phyloP scores from a whole-genome alignment of 1,139 yeast species.

The Lodderomyces parapsilosis region DNA sequence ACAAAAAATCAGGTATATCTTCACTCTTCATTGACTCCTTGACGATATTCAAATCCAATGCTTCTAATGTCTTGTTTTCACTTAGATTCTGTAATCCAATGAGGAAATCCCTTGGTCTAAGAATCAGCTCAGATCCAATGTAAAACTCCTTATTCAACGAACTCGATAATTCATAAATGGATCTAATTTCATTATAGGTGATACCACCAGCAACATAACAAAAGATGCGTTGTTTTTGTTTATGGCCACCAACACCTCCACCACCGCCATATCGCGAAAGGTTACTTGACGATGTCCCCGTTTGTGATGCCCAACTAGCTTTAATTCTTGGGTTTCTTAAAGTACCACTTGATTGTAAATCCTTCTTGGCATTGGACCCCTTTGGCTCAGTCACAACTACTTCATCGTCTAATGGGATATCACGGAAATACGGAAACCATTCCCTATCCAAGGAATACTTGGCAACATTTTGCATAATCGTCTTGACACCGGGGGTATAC shows the following conservation, averaged over 20 bases:
- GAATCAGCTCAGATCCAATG: conserved; percentile 78
- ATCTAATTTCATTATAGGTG: conserved; percentile 77
- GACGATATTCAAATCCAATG: conserved; percentile 34
- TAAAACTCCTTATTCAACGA: conserved; percentile 69
- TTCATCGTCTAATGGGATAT: conserved; percentile 66
- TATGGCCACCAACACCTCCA: background rate
- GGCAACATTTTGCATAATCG: conserved; percentile 50
- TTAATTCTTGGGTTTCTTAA: conserved; percentile 73
- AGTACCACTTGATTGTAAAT: conserved; percentile 26
- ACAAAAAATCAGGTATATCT: conserved; percentile 38
- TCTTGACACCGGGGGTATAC: conserved; percentile 69
- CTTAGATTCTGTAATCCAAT: conserved; percentile 47
- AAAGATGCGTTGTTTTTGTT: conserved; percentile 66
- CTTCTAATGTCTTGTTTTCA: conserved; percentile 28
- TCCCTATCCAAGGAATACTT: conserved; percentile 51
- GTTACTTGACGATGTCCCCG: conserved; percentile 19
- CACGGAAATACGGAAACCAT: conserved; percentile 74
- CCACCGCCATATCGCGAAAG: conserved; percentile 4
- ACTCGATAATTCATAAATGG: conserved; percentile 69
- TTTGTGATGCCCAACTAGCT: conserved; percentile 76
- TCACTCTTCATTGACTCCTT: conserved; percentile 24
- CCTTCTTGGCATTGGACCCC: conserved; percentile 7
- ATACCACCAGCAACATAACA: conserved; percentile 89
- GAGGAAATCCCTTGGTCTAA: conserved; percentile 60
- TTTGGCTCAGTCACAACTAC: conserved; percentile 15